Base-by-base conservation (phyloP, 306 rosid genomes). In the Castanopsis chinensis region DNA sequence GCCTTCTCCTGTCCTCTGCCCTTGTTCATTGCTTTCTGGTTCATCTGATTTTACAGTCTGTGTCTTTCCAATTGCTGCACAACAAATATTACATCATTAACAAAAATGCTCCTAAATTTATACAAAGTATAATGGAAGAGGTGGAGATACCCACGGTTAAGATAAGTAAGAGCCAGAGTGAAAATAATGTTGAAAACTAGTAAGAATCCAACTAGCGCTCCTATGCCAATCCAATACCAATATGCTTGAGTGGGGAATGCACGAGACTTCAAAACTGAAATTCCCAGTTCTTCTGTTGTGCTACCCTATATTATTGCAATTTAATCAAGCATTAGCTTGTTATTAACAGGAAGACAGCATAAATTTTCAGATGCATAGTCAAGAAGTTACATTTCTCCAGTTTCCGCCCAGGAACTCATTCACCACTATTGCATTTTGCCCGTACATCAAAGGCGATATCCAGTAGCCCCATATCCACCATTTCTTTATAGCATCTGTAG, bases 211-310 rank as follows among this genome's bases (percentile, higher is more conserved):
- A 3, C 13, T 71, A 72, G 9, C 56, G 78, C 93, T 10, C 73
- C 89, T 3, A 77, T 9, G 25, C 93, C 88, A 68, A 89, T 28
- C 93, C 93, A 89, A 76, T 83, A 89, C 93, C 91, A 89, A 72
- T 78, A 65, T 77, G 89, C 45, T 5, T 83, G 33, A 21, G 84
- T 43, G 81, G 78, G 77, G 80, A 89, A 80, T 4, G 81, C 84
- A 10, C 84, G 85, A 4, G 43, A 56, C 0, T 81, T 61, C 25
- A 89, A 80, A 60, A 35, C 52, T 0, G 0, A 0, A 19, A 71
- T 23, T 70, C 86, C 86, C 19, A 83, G 43, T 41, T 68, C 5
- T 51, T 33, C 71, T 4, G 76, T 79, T 65, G 83, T 68, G 72
- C 37, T 43, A 1, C 11, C 51, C 51, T 43, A 30, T 59, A 0